These are phyloP conservation scores for Clathrospora elynae DNA, from an alignment of 2,329 filamentous ascomycete species.

Conservation along the genomic window DNA sequence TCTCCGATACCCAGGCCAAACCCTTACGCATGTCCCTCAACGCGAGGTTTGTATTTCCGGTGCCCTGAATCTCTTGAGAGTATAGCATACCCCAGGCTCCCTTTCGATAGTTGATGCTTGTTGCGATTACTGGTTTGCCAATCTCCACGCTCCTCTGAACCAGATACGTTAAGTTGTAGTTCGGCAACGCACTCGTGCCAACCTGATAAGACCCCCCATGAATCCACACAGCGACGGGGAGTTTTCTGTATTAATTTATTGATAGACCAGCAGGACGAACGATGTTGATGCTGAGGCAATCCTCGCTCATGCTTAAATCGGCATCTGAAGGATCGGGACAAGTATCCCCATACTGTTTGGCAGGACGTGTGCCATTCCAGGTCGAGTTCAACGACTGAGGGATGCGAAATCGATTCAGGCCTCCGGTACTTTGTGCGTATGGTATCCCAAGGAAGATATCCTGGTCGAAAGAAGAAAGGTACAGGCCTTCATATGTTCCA, in stretches of 20 bases:
- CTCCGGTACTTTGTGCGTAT: constrained; percentile 61
- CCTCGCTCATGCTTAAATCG: constrained; percentile 55
- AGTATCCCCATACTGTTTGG: constrained; percentile 50
- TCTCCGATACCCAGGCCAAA: constrained; percentile 53
- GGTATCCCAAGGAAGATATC: constrained; percentile 59
- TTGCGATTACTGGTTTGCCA: constrained; percentile 44
- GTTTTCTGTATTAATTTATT: constrained; percentile 44
- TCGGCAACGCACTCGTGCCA: constrained; percentile 48
- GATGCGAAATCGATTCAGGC: constrained; percentile 58
- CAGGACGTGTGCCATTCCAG: constrained; percentile 48
- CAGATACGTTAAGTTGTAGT: constrained; percentile 68
- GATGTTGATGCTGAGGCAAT: constrained; percentile 68
- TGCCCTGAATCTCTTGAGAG: constrained; percentile 52
- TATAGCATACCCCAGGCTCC: constrained; percentile 72
- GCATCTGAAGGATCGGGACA: constrained; percentile 47
- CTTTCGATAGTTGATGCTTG: constrained; percentile 57
- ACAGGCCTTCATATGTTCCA: constrained; percentile 44
- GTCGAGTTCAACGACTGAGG: constrained; percentile 57
- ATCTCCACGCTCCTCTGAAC: constrained; percentile 55
- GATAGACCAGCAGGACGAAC: constrained; percentile 58
- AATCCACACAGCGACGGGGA: constrained; percentile 67
- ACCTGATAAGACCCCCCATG: constrained; percentile 58
- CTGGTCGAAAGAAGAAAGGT: constrained; percentile 48
- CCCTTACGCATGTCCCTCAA: constrained; percentile 53
- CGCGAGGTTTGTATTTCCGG: constrained; percentile 51